Conservation (phyloP, 371 early-diverging fungal genomes). For the Rhizomucor miehei region DNA sequence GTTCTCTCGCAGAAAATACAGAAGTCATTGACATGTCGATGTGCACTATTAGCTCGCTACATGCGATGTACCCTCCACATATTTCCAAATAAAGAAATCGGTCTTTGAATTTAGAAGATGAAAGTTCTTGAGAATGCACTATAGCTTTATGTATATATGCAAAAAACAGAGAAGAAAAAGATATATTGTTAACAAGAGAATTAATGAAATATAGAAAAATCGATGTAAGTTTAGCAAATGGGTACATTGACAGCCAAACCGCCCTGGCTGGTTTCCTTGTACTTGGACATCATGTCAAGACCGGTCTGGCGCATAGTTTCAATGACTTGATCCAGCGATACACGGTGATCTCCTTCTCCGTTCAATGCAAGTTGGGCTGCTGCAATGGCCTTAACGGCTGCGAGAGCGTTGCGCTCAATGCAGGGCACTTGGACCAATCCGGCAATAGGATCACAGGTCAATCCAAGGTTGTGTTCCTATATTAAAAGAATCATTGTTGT, state of each 20-base stretch:
- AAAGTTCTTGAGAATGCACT: too few species aligned
- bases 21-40: too few species aligned
- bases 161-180: too few species aligned
- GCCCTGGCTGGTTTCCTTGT: slow-evolving; percentile 94
- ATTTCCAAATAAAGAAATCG: too few species aligned
- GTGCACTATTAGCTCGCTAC: too few species aligned
- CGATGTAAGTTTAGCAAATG: slow-evolving; percentile 55
- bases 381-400: slow-evolving; percentile 93
- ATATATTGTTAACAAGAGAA: too few species aligned
- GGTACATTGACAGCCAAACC: slow-evolving; percentile 91
- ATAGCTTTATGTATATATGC: too few species aligned
- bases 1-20: too few species aligned
- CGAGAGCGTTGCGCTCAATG: slow-evolving; percentile 93
- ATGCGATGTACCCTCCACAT: too few species aligned
- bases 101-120: too few species aligned
- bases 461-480: slow-evolving; percentile 85
- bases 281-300: slow-evolving; percentile 91
- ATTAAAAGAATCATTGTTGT: neutral
- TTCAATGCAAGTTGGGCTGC: slow-evolving; percentile 93
- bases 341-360: slow-evolving; percentile 87
- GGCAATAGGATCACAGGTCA: slow-evolving; percentile 93
- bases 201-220: too few species aligned
- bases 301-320: slow-evolving; percentile 96
- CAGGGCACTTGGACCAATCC: slow-evolving; percentile 97
- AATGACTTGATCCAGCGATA: slow-evolving; percentile 93